Percentiles rank a stretch among this genome's conserved stretches.
These are phyloP conservation scores for Xylariaceae sp. DNA, from an alignment of 2,329 filamentous ascomycete species.

Conservation along the genomic window DNA sequence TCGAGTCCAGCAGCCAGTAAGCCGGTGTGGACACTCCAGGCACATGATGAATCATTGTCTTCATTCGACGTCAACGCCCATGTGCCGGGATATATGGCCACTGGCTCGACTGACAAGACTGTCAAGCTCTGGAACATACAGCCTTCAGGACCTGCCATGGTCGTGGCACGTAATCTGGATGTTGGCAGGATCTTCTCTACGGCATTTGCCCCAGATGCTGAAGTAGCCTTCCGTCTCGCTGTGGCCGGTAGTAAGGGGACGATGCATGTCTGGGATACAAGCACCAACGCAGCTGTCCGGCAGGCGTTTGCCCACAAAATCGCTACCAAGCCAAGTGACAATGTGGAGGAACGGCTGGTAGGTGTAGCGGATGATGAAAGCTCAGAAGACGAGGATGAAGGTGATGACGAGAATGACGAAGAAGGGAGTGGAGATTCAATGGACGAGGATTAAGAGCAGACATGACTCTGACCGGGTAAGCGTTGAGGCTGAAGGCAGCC, in stretches of 20 bases:
- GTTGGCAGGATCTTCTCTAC: constrained; percentile 95
- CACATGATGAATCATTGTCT: constrained; percentile 90
- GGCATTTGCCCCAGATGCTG: constrained; percentile 84
- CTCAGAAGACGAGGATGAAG: constrained; percentile 53
- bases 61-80: constrained; percentile 90
- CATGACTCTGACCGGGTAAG: constrained; percentile 1
- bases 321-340: constrained; percentile 59
- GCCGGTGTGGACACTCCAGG: constrained; percentile 92
- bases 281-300: constrained; percentile 87
- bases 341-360: constrained; percentile 77
- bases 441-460: constrained; percentile 57
- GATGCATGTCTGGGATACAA: constrained; percentile 94
- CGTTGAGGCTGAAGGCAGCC: constrained; percentile 18
- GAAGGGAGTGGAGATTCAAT: constrained; percentile 56
- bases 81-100: constrained; percentile 91
- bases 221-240: constrained; percentile 89
- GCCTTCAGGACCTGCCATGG: constrained; percentile 81
- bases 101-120: constrained; percentile 90
- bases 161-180: constrained; percentile 88
- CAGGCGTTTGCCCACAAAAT: constrained; percentile 80
- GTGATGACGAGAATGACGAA: constrained; percentile 40
- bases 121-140: constrained; percentile 97
- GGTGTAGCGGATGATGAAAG: constrained; percentile 71
- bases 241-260: constrained; percentile 94
- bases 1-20: constrained; percentile 76